Evolutionary conservation across 1,284 basidiomycete genomes (phyloP).

Genomic region (Moesziomyces antarcticus): DNA sequence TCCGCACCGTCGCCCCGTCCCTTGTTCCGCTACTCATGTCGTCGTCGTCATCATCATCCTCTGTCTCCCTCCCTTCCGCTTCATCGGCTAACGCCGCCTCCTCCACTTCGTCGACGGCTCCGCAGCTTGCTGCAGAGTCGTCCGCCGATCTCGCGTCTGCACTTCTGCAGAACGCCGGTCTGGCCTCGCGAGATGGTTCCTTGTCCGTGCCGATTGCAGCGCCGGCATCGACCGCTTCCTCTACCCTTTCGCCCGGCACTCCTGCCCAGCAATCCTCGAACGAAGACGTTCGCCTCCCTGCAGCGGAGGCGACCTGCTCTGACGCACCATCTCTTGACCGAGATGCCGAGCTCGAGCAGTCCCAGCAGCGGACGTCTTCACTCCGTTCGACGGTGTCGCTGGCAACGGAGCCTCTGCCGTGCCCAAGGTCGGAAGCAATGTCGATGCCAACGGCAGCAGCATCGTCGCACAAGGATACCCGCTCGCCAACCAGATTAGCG

Average conservation of each 20-base stretch:
- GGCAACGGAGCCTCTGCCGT: slow-evolving; percentile 9
- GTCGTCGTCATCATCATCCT: slow-evolving; percentile 23
- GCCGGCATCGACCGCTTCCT: slow-evolving; percentile 53
- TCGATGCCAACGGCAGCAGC: slow-evolving; percentile 61
- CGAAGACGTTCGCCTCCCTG: slow-evolving; percentile 64
- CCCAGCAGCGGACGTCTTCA: slow-evolving; percentile 64
- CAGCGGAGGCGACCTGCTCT: slow-evolving; percentile 65
- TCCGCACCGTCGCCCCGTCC: slow-evolving; percentile 42
- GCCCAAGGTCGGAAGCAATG: slow-evolving; percentile 28
- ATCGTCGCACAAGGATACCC: slow-evolving; percentile 42
- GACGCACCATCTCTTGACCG: slow-evolving; percentile 29
- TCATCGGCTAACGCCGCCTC: slow-evolving; percentile 23
- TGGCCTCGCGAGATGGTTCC: slow-evolving; percentile 29
- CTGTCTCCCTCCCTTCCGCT: slow-evolving; percentile 10
- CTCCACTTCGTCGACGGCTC: slow-evolving; percentile 24
- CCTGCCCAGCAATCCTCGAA: slow-evolving; percentile 32
- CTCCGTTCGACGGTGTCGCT: slow-evolving; percentile 32
- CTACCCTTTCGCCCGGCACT: slow-evolving; percentile 26
- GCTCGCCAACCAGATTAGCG: slow-evolving; percentile 24
- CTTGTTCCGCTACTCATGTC: slow-evolving; percentile 27
- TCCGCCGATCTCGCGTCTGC: slow-evolving; percentile 29
- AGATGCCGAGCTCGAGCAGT: slow-evolving; percentile 50
- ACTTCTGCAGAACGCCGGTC: slow-evolving; percentile 27
- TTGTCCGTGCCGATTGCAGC: slow-evolving; percentile 50
- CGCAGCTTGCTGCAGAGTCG: slow-evolving; percentile 29